phyloP scores from a whole-genome alignment of 176 grass and related monocot genomes.

The Lolium rigidum region DNA sequence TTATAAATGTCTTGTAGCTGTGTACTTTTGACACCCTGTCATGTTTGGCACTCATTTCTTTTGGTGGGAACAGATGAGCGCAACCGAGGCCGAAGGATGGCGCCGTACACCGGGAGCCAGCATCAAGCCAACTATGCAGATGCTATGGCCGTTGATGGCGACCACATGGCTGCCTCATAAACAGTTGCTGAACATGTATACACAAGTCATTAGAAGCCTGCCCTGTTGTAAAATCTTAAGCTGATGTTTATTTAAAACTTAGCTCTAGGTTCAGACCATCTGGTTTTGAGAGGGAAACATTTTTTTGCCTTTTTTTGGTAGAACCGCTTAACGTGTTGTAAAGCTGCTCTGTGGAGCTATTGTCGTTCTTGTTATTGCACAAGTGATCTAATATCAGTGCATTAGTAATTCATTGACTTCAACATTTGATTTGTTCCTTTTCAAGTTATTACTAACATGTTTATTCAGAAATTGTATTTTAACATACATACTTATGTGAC shows the following conservation, averaged over 20 bases:
- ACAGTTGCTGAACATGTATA: conserved; percentile 42
- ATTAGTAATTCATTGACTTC: conserved; percentile 1
- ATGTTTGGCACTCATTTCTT: conserved; percentile 34
- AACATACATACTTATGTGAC: background rate
- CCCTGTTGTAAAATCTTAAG: conserved; percentile 41
- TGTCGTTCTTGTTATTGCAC: background rate
- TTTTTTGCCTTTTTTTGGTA: conserved; percentile 15
- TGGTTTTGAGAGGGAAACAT: background rate
- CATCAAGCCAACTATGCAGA: conserved; percentile 50
- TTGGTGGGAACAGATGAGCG: conserved; percentile 57
- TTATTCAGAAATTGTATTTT: background rate
- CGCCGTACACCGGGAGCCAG: conserved; percentile 35
- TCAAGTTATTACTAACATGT: background rate
- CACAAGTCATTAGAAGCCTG: conserved; percentile 39
- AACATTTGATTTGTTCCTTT: background rate
- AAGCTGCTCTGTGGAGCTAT: conserved; percentile 28
- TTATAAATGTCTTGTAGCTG: conserved; percentile 28
- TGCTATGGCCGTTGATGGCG: conserved; percentile 47
- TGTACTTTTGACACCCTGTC: background rate
- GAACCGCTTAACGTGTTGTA: conserved; percentile 47
- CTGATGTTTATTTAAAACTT: conserved; percentile 48
- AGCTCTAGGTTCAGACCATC: conserved; percentile 32
- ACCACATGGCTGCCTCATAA: conserved; percentile 45
- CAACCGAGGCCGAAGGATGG: conserved; percentile 58
- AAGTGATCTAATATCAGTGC: conserved; percentile 1